Percentiles rank a stretch among this genome's conserved stretches.
Evolutionary conservation across 1,284 basidiomycete species (phyloP).

Genomic region (Ustilago curta): DNA sequence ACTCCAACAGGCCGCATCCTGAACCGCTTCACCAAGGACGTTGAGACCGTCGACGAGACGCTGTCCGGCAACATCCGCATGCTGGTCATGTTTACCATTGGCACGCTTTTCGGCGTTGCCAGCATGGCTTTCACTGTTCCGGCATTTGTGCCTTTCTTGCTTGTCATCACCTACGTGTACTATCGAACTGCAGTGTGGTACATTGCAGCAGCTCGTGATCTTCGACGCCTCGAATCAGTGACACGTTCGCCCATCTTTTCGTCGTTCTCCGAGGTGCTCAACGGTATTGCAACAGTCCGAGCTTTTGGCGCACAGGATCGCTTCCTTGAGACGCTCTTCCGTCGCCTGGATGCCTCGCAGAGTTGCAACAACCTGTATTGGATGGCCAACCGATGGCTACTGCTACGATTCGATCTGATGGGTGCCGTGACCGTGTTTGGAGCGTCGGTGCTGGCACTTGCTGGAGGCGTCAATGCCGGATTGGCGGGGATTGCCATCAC

Average conservation of each 20-base stretch:
- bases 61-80: constrained; percentile 49
- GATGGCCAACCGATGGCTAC: constrained; percentile 57
- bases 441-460: constrained; percentile 71
- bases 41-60: constrained; percentile 72
- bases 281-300: constrained; percentile 72
- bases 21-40: constrained; percentile 72
- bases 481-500: constrained; percentile 53
- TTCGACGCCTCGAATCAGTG: constrained; percentile 67
- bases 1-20: constrained; percentile 72
- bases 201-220: constrained; percentile 72
- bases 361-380: constrained; percentile 62
- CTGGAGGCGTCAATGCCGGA: constrained; percentile 42
- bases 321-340: constrained; percentile 71
- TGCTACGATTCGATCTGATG: constrained; percentile 69
- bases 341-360: constrained; percentile 72
- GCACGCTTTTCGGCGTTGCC: constrained; percentile 67
- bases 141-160: constrained; percentile 70
- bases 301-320: constrained; percentile 72
- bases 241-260: constrained; percentile 68
- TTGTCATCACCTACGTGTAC: constrained; percentile 71
- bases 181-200: constrained; percentile 71
- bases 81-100: constrained; percentile 44
- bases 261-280: constrained; percentile 68
- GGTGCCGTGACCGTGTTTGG: constrained; percentile 71
- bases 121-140: constrained; percentile 63